These are phyloP conservation scores for Crithidia sp. DNA, from an alignment of 208 protist genomes.

Conservation along the genomic window DNA sequence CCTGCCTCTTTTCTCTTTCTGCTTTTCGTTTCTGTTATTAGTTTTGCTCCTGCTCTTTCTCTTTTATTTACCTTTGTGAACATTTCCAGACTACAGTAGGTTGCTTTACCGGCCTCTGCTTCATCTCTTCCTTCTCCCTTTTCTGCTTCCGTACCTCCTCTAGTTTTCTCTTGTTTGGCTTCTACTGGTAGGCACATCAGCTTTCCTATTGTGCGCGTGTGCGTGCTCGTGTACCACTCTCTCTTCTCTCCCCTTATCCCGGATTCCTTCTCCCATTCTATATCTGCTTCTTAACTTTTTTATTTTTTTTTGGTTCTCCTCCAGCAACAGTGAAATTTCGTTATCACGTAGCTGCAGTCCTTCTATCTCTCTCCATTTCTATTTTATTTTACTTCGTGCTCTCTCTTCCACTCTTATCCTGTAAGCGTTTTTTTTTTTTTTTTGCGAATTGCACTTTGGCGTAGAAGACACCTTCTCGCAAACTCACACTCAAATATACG, in stretches of 20 bases:
- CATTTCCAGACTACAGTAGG: no score
- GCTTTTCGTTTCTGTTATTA: neutral
- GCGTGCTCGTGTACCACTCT: neutral
- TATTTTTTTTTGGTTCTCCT: constrained; percentile 1
- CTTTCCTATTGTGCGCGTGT: no score
- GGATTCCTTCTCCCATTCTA: neutral
- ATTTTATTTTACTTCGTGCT: neutral
- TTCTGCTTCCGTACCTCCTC: neutral
- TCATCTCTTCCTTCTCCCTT: neutral
- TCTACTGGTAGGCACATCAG: no score
- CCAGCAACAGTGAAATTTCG: no score
- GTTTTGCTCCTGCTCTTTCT: neutral
- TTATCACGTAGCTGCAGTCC: neutral
- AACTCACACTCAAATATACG: no score
- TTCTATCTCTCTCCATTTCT: neutral
- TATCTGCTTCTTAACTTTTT: neutral
- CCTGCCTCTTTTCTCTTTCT: neutral
- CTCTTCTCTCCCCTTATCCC: neutral
- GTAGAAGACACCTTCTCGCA: no score
- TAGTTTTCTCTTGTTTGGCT: neutral
- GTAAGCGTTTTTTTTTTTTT: neutral
- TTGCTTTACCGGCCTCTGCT: no score
- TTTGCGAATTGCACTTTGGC: no score
- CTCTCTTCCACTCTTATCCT: neutral
- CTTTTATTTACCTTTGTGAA: neutral